Evolutionary conservation across 495 filamentous ascomycete genomes (phyloP), one percentile per base, ranked within the genome.

Genomic region (Hyaloscypha hepaticicola): DNA sequence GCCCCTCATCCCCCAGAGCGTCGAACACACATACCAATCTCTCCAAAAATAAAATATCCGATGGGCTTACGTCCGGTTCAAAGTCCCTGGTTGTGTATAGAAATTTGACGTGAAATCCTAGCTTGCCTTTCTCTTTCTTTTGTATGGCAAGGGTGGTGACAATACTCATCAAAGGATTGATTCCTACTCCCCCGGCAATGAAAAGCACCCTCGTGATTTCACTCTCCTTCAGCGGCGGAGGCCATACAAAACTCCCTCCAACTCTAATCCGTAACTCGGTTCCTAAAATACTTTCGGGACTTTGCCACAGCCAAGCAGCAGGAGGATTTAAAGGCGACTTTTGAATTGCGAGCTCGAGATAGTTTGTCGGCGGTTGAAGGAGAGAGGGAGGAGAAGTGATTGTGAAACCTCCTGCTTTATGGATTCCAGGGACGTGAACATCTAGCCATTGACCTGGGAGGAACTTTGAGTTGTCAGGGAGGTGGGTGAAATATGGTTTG

Each of bases 361-460:
- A 89, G 0, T 73, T 74, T 0, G 64, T 67, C 2, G 74, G 70
- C 0, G 66, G 65, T 7, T 71, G 56, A 75, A 67, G 55, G 6
- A 67, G 63, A 5, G 77, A 79, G 4, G 91, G 91, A 0, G 89
- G 76, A 2, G 90, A 94, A n/a, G 90, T 91, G 59, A 96, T 90
- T 56, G 90, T 95, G 78, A 94, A 96, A 5, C 91, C 92, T 8
- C 91, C 92, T 2, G 91, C 87, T 73, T 87, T 83, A 53, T 82
- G 64, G 52, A 89, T 77, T 28, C 76, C 75, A 0, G 91, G 90
- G 55, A 90, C 80, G 70, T 90, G 85, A 6, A 93, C 86, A 72
- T 97, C 93, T 59, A 97, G 81, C 92, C 92, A 97, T 81, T 97
- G 93, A 34, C 93, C 93, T 1, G 93, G 88, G 28, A 88, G 77